Evolutionary conservation across 352 stramenopile genomes (phyloP).

Genomic region (Phytophthora ohioensis): DNA sequence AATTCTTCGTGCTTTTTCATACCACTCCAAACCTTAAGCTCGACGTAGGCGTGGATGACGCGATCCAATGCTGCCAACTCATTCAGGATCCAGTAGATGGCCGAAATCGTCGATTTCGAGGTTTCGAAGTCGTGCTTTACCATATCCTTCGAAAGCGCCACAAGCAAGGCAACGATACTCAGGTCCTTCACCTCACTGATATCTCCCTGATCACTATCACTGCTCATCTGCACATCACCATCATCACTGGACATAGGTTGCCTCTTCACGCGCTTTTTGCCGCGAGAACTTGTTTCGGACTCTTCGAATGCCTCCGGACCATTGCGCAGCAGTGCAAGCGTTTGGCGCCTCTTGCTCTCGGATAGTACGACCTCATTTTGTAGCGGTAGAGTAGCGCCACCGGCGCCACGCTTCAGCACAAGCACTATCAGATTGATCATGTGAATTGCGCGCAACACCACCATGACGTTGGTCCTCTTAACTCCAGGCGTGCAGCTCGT

Average conservation of each 20-base stretch:
- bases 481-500: constrained; percentile 14
- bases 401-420: constrained; percentile 55
- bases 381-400: constrained; percentile 13
- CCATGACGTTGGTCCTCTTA: constrained; percentile 76
- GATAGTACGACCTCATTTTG: constrained; percentile 44
- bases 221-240: constrained; percentile 73
- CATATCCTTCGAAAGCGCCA: constrained; percentile 69
- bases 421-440: constrained; percentile 74
- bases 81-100: constrained; percentile 85
- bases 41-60: constrained; percentile 59
- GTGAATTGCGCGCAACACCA: constrained; percentile 71
- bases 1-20: constrained; percentile 71
- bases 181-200: constrained; percentile 62
- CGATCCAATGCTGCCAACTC: constrained; percentile 64
- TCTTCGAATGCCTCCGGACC: constrained; percentile 75
- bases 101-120: constrained; percentile 79
- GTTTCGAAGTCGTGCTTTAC: constrained; percentile 83
- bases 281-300: constrained; percentile 47
- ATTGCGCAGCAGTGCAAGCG: constrained; percentile 59
- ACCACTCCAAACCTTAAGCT: constrained; percentile 70
- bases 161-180: constrained; percentile 72
- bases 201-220: constrained; percentile 73
- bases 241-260: constrained; percentile 61
- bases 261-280: constrained; percentile 78
- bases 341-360: constrained; percentile 60